phyloP scores from a whole-genome alignment of 768 basidiomycete genomes.

The Suillus luteus region DNA sequence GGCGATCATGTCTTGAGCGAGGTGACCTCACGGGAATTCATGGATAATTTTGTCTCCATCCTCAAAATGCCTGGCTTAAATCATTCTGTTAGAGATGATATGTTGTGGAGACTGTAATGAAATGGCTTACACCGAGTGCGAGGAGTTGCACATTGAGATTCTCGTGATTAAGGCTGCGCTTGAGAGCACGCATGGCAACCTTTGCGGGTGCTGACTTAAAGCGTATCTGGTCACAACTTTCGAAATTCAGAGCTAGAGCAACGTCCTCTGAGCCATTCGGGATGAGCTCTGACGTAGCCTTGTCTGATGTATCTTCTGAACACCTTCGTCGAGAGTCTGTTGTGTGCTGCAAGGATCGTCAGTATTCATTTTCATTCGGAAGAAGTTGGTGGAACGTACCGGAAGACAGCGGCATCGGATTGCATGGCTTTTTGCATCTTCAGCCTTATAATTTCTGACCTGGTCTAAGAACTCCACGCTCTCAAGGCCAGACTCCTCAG shows the following conservation, averaged over 20 bases:
- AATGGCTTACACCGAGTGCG: constrained; percentile 70
- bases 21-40: constrained; percentile 85
- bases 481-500: constrained; percentile 81
- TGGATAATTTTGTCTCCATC: constrained; percentile 90
- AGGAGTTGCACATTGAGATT: constrained; percentile 95
- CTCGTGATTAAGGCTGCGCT: constrained; percentile 85
- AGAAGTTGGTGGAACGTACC: constrained; percentile 41
- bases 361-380: constrained; percentile 10
- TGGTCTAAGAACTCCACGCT: constrained; percentile 88
- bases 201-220: constrained; percentile 85
- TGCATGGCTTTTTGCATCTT: constrained; percentile 99
- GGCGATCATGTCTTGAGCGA: constrained; percentile 89
- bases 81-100: constrained; percentile 79
- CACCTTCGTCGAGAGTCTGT: constrained; percentile 87
- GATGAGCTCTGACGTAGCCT: constrained; percentile 89
- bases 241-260: constrained; percentile 86
- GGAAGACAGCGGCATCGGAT: constrained; percentile 95
- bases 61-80: constrained; percentile 78
- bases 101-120: constrained; percentile 26
- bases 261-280: constrained; percentile 88
- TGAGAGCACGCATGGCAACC: constrained; percentile 86
- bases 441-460: constrained; percentile 82
- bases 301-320: constrained; percentile 87
- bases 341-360: constrained; percentile 62
- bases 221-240: constrained; percentile 96